Base-by-base conservation (phyloP, 768 basidiomycete genomes). In the Ephemerocybe angulata region DNA sequence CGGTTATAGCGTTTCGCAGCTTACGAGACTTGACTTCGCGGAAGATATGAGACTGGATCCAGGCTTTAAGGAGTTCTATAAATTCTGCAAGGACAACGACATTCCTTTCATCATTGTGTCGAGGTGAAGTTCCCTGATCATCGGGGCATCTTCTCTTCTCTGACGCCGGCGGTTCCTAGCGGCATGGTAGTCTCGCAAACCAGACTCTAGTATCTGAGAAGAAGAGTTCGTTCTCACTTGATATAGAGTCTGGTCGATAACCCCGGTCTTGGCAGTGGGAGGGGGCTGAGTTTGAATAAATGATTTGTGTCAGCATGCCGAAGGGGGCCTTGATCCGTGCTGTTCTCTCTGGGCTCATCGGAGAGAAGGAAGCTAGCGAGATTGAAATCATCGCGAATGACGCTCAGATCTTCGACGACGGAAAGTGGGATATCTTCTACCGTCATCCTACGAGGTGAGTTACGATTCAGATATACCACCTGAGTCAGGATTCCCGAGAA, bases 381-480 rank as follows among this genome's bases (percentile, higher is more conserved):
- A 95, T 98, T 52, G 84, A 90, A 56, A 89, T 99, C 64, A 90
- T 99, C 62, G 86, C 95, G n/a, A 99, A 99, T 72, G 88, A 92
- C 59, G 92, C 90, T 40, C 73, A 76, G 13, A 71, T 87, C 46
- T 74, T 82, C 22, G 73, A 80, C 5, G 82, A 86, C 55, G 86
- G 83, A 2, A 79, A 76, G 57, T 94, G 95, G 88, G 78, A 81
- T 53, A 90, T 98, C 66, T 78, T 86, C 65, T 98, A 84, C 71
- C 82, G 93, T 28, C 93, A 98, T 68, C 94, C 94, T 1, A 81
- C 89, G 15, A 90, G 88, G 91, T 88, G 63, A 56, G 72, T n/a
- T 61, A n/a, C 13, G n/a, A 41, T 19, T 41, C 17, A n/a, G n/a
- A n/a, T n/a, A n/a, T n/a, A n/a, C n/a, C n/a, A n/a, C 33, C 28